Evolutionary conservation across 78 protist species (phyloP).

Genomic region (Planoprotostelium fungivorum): DNA sequence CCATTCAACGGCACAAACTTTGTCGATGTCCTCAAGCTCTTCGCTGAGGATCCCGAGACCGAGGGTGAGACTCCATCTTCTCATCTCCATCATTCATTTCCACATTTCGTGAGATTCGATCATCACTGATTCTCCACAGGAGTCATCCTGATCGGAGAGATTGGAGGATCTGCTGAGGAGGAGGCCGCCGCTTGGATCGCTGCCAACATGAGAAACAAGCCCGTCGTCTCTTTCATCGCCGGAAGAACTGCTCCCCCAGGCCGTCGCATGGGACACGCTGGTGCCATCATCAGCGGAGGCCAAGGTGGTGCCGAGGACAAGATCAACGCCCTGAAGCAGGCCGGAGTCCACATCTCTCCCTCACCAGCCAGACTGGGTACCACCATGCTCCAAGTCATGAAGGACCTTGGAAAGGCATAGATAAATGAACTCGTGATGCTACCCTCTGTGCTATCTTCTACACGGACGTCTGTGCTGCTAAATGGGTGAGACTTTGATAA

Average conservation of each 20-base stretch:
- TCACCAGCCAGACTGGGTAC: slow-evolving; percentile 91
- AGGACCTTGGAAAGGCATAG: slow-evolving; percentile 11
- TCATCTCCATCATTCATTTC: neutral
- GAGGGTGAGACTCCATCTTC: slow-evolving; percentile 64
- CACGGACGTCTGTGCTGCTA: no score
- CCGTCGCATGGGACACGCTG: slow-evolving; percentile 99
- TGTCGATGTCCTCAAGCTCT: slow-evolving; percentile 89
- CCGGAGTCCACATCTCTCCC: slow-evolving; percentile 78
- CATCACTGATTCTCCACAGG: slow-evolving; percentile 15
- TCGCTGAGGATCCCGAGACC: slow-evolving; percentile 88
- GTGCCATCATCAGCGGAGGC: slow-evolving; percentile 98
- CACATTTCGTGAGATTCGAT: neutral
- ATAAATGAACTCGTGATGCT: no score
- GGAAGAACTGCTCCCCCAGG: slow-evolving; percentile 98
- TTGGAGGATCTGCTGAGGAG: slow-evolving; percentile 99
- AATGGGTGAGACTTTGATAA: no score
- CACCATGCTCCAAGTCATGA: slow-evolving; percentile 69
- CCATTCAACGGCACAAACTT: slow-evolving; percentile 99
- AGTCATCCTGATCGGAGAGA: slow-evolving; percentile 96
- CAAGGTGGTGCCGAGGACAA: slow-evolving; percentile 95
- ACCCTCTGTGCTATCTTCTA: no score
- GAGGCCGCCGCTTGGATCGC: slow-evolving; percentile 95
- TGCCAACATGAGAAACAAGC: slow-evolving; percentile 75
- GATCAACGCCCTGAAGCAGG: slow-evolving; percentile 84
- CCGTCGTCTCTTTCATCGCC: slow-evolving; percentile 96